A percentile compares a stretch with the other conserved stretches of the same genome.
Conservation (phyloP, 2,329 filamentous ascomycete species). For the Balansia obtecta region DNA sequence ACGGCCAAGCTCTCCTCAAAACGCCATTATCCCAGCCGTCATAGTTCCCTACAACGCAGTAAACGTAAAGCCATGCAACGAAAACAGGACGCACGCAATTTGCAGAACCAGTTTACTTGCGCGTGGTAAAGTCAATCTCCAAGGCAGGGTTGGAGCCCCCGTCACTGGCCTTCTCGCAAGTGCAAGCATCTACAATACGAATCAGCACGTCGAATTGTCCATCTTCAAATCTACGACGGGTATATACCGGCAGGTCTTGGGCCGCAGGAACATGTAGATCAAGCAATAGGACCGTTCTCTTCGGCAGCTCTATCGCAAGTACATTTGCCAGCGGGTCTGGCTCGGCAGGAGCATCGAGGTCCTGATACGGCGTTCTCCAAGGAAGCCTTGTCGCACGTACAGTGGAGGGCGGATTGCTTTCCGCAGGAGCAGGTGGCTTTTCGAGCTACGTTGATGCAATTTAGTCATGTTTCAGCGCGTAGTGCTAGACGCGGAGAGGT, state of each 20-base stretch:
- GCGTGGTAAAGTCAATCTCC: constrained; percentile 83
- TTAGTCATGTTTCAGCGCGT: neutral
- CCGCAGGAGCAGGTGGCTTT: constrained; percentile 78
- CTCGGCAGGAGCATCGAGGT: constrained; percentile 71
- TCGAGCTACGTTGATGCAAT: constrained; percentile 29
- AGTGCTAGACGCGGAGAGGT: neutral
- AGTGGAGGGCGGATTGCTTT: constrained; percentile 74
- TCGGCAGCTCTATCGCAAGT: constrained; percentile 61
- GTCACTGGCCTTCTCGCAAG: constrained; percentile 63
- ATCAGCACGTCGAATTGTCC: constrained; percentile 6
- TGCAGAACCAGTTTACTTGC: constrained; percentile 25
- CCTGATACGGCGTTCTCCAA: constrained; percentile 64
- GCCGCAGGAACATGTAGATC: constrained; percentile 64
- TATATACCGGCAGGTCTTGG: constrained; percentile 55
- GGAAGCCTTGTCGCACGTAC: constrained; percentile 66
- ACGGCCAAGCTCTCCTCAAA: neutral
- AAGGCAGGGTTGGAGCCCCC: constrained; percentile 48
- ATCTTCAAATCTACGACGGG: neutral
- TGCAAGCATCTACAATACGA: constrained; percentile 48
- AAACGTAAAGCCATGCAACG: neutral
- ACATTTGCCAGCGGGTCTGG: constrained; percentile 67
- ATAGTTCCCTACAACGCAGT: neutral
- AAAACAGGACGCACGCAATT: neutral
- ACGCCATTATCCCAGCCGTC: neutral
- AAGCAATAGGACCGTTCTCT: constrained; percentile 54